These are phyloP conservation scores for Terfezia boudieri DNA, from an alignment of 495 filamentous ascomycete genomes.

Conservation along the genomic window DNA sequence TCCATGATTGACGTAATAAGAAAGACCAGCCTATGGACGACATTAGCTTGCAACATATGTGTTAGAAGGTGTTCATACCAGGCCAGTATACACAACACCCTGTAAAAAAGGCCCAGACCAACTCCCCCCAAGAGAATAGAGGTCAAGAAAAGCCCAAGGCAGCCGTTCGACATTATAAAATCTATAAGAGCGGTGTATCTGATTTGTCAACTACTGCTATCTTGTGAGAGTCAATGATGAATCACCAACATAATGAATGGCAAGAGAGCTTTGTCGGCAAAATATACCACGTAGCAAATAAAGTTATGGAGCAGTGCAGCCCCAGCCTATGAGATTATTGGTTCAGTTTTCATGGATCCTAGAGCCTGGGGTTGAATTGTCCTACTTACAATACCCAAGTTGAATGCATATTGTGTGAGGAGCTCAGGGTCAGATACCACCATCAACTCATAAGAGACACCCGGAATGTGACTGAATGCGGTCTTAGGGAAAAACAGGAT, in stretches of 20 bases:
- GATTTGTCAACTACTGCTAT: neutral
- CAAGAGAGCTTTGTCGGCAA: neutral
- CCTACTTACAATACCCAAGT: neutral
- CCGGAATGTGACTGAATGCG: neutral
- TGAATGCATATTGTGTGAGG: neutral
- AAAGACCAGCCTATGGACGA: neutral
- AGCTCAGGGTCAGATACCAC: neutral
- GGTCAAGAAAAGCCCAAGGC: neutral
- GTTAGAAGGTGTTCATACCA: neutral
- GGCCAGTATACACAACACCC: neutral
- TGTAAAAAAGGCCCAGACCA: neutral
- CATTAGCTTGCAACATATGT: too few species aligned
- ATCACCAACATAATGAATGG: neutral
- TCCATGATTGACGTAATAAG: neutral
- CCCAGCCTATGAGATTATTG: neutral
- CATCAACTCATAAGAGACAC: neutral
- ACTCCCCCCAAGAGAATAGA: neutral
- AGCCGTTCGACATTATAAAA: neutral
- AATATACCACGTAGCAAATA: neutral
- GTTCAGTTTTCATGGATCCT: too few species aligned
- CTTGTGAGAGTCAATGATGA: too few species aligned
- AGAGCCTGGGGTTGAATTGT: neutral
- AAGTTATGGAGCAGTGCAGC: neutral
- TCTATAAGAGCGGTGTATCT: neutral
- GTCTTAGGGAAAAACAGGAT: neutral